A percentile compares a stretch with the other conserved stretches of the same genome.
phyloP scores from a whole-genome alignment of 1,284 basidiomycete species.

The Cryptococcus sp. region DNA sequence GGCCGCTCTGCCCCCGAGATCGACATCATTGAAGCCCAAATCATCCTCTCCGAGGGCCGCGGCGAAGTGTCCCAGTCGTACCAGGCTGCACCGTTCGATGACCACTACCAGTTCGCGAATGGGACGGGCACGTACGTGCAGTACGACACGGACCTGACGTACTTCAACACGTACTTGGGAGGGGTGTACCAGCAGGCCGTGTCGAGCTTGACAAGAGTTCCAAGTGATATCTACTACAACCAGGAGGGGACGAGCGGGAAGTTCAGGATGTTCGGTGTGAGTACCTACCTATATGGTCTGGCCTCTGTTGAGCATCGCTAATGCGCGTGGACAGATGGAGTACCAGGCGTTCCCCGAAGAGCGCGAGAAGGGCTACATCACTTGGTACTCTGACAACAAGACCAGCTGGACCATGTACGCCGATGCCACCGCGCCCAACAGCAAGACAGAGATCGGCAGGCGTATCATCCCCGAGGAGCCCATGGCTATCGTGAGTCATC shows the following conservation, averaged over 20 bases:
- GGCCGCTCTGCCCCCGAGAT: slow-evolving; percentile 64
- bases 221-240: slow-evolving; percentile 52
- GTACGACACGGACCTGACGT: slow-evolving; percentile 52
- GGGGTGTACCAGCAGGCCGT: slow-evolving; percentile 72
- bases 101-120: slow-evolving; percentile 60
- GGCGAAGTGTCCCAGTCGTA: slow-evolving; percentile 25
- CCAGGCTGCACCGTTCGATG: slow-evolving; percentile 54
- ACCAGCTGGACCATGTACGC: slow-evolving; percentile 59
- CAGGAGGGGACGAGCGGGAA: not conserved
- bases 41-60: slow-evolving; percentile 9
- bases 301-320: slow-evolving; percentile 36
- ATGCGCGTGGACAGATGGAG: slow-evolving; percentile 57
- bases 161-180: slow-evolving; percentile 71
- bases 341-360: slow-evolving; percentile 62
- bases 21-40: slow-evolving; percentile 63
- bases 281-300: slow-evolving; percentile 54
- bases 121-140: slow-evolving; percentile 43
- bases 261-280: slow-evolving; percentile 55
- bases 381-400: slow-evolving; percentile 61
- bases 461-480: slow-evolving; percentile 76
- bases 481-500: slow-evolving; percentile 54
- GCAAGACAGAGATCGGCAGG: slow-evolving; percentile 56
- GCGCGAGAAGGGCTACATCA: slow-evolving; percentile 59
- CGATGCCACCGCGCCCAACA: slow-evolving; percentile 58
- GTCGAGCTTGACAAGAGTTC: slow-evolving; percentile 56